phyloP scores from a whole-genome alignment of 768 basidiomycete species.

The Tricholoma bakamatsutake region DNA sequence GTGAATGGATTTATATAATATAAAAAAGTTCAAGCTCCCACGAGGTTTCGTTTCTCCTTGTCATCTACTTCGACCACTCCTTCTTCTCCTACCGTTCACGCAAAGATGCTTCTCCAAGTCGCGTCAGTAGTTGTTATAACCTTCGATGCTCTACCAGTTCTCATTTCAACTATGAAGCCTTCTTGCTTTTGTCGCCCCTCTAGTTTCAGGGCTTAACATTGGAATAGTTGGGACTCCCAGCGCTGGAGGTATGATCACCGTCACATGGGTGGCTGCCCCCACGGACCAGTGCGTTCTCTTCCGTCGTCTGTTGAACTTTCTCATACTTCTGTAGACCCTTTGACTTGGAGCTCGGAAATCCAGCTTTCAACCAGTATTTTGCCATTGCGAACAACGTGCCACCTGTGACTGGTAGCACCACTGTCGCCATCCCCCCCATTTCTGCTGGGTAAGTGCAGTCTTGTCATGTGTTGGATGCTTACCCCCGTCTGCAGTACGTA shows the following conservation, averaged over 20 bases:
- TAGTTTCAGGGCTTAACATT: slow-evolving; percentile 46
- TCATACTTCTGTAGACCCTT: slow-evolving; percentile 21
- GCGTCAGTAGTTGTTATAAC: slow-evolving; percentile 26
- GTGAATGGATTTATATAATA: slow-evolving; percentile 19
- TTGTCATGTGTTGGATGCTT: too few species aligned
- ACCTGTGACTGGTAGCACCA: slow-evolving; percentile 23
- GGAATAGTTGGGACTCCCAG: slow-evolving; percentile 26
- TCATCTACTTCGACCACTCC: slow-evolving; percentile 11
- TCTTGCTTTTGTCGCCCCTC: slow-evolving; percentile 38
- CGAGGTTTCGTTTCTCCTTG: not conserved
- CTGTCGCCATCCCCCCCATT: too few species aligned
- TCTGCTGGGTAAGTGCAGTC: too few species aligned
- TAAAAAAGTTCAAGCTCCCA: slow-evolving; percentile 18
- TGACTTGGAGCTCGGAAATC: too few species aligned
- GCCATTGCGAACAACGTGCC: slow-evolving; percentile 53
- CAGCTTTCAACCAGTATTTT: too few species aligned
- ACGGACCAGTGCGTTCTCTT: slow-evolving; percentile 36
- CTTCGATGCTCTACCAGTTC: not conserved
- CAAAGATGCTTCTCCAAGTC: slow-evolving; percentile 47
- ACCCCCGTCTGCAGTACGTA: too few species aligned
- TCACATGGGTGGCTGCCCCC: slow-evolving; percentile 39
- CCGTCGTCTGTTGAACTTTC: not conserved
- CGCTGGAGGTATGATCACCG: slow-evolving; percentile 28
- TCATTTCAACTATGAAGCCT: slow-evolving; percentile 20
- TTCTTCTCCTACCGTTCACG: slow-evolving; percentile 17